phyloP scores from a whole-genome alignment of 176 grass and related monocot genomes.

The Eleusine indica region DNA sequence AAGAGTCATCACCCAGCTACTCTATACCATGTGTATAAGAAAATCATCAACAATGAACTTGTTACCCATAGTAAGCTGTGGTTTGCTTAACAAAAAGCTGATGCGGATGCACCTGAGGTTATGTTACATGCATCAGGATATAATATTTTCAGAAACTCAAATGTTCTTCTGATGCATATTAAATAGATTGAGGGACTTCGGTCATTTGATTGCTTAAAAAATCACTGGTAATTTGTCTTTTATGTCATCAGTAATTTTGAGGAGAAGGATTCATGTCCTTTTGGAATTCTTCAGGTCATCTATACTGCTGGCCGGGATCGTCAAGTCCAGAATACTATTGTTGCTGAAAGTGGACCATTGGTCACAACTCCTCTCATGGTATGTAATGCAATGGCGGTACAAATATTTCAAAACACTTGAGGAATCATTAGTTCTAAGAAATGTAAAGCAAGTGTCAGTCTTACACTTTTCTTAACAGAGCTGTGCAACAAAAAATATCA shows the following conservation, averaged over 20 bases:
- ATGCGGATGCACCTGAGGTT: slow-evolving; percentile 13
- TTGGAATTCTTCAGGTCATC: slow-evolving; percentile 65
- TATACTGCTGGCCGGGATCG: slow-evolving; percentile 85
- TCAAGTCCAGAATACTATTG: slow-evolving; percentile 74
- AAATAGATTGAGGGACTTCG: slow-evolving; percentile 11
- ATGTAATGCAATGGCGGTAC: slow-evolving; percentile 32
- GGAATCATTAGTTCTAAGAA: background rate
- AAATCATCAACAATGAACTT: background rate
- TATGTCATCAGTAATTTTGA: slow-evolving; percentile 7
- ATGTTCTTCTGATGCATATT: background rate
- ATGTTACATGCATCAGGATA: background rate
- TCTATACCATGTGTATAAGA: background rate
- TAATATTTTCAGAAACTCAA: slow-evolving; percentile 8
- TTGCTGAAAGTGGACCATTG: slow-evolving; percentile 75
- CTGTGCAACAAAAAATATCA: slow-evolving; percentile 15
- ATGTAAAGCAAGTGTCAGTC: slow-evolving; percentile 25
- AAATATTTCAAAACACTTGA: slow-evolving; percentile 30
- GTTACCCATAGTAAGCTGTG: background rate
- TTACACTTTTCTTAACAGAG: slow-evolving; percentile 20
- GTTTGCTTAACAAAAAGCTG: slow-evolving; percentile 1
- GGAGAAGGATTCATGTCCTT: slow-evolving; percentile 7
- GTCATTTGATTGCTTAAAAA: slow-evolving; percentile 18
- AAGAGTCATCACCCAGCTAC: background rate
- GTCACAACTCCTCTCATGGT: slow-evolving; percentile 74
- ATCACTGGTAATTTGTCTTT: slow-evolving; percentile 3